phyloP scores from a whole-genome alignment of 306 rosid species.

The Clitoria ternatea region DNA sequence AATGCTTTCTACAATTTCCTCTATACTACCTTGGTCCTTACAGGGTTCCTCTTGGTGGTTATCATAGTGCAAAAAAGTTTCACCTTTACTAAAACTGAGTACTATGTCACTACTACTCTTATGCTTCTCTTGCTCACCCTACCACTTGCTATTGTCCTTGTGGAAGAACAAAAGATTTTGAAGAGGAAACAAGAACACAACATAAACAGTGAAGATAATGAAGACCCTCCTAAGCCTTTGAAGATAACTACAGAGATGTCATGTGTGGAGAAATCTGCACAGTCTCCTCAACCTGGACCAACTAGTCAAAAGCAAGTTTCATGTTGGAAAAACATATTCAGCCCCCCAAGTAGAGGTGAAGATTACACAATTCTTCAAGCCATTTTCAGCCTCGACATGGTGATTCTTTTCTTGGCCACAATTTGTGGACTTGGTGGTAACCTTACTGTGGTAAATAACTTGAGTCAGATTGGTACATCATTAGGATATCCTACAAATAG shows the following conservation, averaged over 20 bases:
- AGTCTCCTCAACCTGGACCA: not conserved
- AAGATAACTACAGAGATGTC: constrained; percentile 21
- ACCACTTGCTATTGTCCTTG: constrained; percentile 42
- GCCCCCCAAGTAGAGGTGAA: constrained; percentile 45
- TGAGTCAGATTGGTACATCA: constrained; percentile 61
- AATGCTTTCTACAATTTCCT: constrained; percentile 55
- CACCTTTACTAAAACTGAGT: constrained; percentile 29
- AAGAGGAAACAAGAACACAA: constrained; percentile 9
- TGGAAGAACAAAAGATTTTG: constrained; percentile 40
- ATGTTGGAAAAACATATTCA: constrained; percentile 34
- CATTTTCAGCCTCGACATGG: constrained; percentile 56
- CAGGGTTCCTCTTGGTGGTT: constrained; percentile 46
- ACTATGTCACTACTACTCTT: constrained; percentile 23
- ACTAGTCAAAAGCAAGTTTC: not conserved
- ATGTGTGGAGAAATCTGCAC: not conserved
- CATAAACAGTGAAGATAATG: too few species aligned
- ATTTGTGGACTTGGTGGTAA: constrained; percentile 60
- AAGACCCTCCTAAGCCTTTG: constrained; percentile 13
- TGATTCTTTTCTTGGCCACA: constrained; percentile 43
- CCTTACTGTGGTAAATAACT: constrained; percentile 47
- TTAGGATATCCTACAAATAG: constrained; percentile 39
- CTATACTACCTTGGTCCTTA: constrained; percentile 47
- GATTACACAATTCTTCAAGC: constrained; percentile 65
- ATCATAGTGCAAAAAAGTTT: constrained; percentile 45
- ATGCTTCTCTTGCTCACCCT: constrained; percentile 48